A percentile compares a stretch with the other conserved stretches of the same genome.
Evolutionary conservation across 2,329 filamentous ascomycete genomes (phyloP).

Genomic region (Neofusicoccum cordaticola): DNA sequence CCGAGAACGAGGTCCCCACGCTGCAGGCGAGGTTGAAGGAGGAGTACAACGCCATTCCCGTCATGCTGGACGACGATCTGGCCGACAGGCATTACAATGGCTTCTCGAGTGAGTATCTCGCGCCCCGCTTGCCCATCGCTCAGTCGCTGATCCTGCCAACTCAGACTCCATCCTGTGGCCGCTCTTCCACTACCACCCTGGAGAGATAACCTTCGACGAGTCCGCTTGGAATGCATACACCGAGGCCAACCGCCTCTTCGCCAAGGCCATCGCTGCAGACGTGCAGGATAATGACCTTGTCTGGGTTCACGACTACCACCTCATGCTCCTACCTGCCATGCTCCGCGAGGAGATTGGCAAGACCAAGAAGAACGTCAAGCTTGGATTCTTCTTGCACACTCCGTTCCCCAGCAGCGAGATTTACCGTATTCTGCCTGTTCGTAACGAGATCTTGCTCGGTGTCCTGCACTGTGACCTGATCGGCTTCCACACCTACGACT

Average conservation of each 20-base stretch:
- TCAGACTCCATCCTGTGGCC: slow-evolving; percentile 98
- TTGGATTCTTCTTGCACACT: slow-evolving; percentile 97
- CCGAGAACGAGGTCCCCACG: slow-evolving; percentile 71
- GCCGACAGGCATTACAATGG: slow-evolving; percentile 97
- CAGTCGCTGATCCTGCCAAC: slow-evolving; percentile 13
- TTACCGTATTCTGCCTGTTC: slow-evolving; percentile 89
- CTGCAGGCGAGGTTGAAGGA: slow-evolving; percentile 78
- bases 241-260: slow-evolving; percentile 89
- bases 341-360: slow-evolving; percentile 82
- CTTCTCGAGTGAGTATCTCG: slow-evolving; percentile 72
- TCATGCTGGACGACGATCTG: slow-evolving; percentile 90
- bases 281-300: slow-evolving; percentile 91
- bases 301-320: slow-evolving; percentile 98
- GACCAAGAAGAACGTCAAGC: slow-evolving; percentile 86
- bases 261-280: slow-evolving; percentile 79
- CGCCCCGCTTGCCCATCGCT: neutral
- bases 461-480: slow-evolving; percentile 92
- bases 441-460: slow-evolving; percentile 82
- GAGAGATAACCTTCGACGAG: slow-evolving; percentile 97
- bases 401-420: slow-evolving; percentile 97
- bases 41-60: slow-evolving; percentile 83
- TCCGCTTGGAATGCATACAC: slow-evolving; percentile 89
- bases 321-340: slow-evolving; percentile 96
- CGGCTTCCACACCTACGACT: slow-evolving; percentile 98
- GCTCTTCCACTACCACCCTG: slow-evolving; percentile 96